phyloP scores from a whole-genome alignment of 225 moss, liverwort and hornwort genomes.

The Anthoceros angustus region DNA sequence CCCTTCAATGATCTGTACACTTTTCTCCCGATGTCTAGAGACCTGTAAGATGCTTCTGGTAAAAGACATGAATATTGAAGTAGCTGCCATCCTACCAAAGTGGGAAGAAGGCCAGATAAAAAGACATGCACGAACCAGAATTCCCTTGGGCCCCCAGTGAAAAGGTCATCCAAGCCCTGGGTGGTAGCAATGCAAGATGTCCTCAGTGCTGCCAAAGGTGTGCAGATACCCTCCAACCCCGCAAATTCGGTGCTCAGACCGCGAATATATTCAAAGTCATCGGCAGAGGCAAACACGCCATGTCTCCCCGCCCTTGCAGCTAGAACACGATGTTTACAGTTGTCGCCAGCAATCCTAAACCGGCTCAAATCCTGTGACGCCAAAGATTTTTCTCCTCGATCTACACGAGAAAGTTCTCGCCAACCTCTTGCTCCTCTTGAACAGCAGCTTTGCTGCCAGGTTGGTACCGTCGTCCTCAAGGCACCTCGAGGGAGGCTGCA shows the following conservation, averaged over 20 bases:
- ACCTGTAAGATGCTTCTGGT: background rate
- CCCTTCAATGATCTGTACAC: background rate
- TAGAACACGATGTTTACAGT: background rate
- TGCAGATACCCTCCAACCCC: background rate
- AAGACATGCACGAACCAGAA: background rate
- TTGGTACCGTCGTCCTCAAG: background rate
- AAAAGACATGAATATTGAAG: background rate
- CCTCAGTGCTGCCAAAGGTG: background rate
- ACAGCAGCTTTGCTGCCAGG: background rate
- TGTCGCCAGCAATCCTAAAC: background rate
- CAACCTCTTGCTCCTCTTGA: background rate
- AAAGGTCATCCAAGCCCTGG: background rate
- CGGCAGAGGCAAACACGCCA: background rate
- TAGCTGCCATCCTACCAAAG: background rate
- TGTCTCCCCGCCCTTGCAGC: background rate
- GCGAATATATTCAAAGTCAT: background rate
- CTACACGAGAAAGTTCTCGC: background rate
- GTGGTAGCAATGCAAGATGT: background rate
- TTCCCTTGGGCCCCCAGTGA: background rate
- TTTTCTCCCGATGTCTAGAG: background rate
- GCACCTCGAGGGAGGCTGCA: background rate
- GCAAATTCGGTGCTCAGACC: background rate
- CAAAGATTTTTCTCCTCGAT: background rate
- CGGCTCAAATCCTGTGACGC: background rate
- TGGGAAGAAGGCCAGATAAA: background rate